Conservation (phyloP, 2,329 filamentous ascomycete genomes). For the Pseudocercospora fijiensis region DNA sequence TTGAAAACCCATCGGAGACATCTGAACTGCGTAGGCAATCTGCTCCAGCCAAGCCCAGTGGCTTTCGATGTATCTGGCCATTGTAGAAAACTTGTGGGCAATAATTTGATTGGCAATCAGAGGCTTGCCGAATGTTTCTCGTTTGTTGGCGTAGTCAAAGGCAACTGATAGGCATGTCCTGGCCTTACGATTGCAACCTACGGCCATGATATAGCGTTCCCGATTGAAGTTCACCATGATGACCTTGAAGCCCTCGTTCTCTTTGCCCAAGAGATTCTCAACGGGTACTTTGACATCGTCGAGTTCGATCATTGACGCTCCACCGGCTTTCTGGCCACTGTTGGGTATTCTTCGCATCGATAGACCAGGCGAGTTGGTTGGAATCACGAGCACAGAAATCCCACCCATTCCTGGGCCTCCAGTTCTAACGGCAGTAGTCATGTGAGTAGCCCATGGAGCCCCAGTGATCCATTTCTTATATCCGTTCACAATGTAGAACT, state of each 20-base stretch:
- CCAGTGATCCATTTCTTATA: slow-evolving; percentile 61
- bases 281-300: slow-evolving; percentile 57
- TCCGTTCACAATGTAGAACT: slow-evolving; percentile 62
- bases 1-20: slow-evolving; percentile 32
- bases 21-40: slow-evolving; percentile 37
- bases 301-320: slow-evolving; percentile 50
- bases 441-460: slow-evolving; percentile 43
- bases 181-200: slow-evolving; percentile 58
- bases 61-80: slow-evolving; percentile 36
- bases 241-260: slow-evolving; percentile 57
- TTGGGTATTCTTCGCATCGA: slow-evolving; percentile 59
- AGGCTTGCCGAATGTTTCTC: slow-evolving; percentile 39
- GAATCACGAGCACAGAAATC: slow-evolving; percentile 60
- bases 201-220: slow-evolving; percentile 60
- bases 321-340: slow-evolving; percentile 65
- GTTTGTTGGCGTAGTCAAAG: slow-evolving; percentile 36
- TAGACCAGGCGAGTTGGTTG: slow-evolving; percentile 53
- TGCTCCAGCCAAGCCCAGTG: slow-evolving; percentile 37
- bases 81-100: slow-evolving; percentile 34
- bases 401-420: slow-evolving; percentile 55
- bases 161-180: slow-evolving; percentile 36
- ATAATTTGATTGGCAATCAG: slow-evolving; percentile 40
- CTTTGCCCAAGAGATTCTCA: slow-evolving; percentile 54
- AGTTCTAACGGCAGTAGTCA: slow-evolving; percentile 60
- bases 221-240: slow-evolving; percentile 61